Conservation (phyloP, 805 yeast species). For the Saccharomycopsis vini region DNA sequence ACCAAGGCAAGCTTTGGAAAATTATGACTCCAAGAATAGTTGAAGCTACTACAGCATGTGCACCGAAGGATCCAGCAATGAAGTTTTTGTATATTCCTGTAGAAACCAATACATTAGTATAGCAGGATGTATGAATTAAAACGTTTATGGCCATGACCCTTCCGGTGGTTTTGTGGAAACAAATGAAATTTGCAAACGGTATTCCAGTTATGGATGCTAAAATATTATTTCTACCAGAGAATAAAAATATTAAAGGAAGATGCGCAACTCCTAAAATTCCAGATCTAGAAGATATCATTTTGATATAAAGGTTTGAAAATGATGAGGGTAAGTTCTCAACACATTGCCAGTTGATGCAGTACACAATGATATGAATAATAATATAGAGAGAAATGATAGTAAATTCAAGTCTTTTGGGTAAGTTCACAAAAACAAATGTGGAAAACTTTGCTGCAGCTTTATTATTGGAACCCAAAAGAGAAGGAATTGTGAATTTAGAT, state of each 20-base stretch:
- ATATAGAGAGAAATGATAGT: constrained; percentile 28
- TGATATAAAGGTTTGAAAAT: background rate
- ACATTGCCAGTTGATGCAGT: constrained; percentile 22
- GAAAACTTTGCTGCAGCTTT: constrained; percentile 19
- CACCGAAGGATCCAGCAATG: background rate
- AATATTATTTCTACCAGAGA: constrained; percentile 69
- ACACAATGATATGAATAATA: constrained; percentile 26
- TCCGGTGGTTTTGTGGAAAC: constrained; percentile 60
- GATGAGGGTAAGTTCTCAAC: background rate
- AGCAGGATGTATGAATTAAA: constrained; percentile 7
- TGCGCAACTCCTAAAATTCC: constrained; percentile 42
- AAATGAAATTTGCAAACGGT: constrained; percentile 48
- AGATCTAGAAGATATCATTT: constrained; percentile 26
- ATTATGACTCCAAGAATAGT: constrained; percentile 35
- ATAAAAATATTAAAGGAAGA: constrained; percentile 50
- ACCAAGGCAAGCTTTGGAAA: constrained; percentile 40
- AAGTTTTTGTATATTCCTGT: no score
- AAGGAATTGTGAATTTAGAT: constrained; percentile 21
- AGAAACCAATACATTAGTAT: no score
- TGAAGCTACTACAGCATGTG: constrained; percentile 30
- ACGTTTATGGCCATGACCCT: constrained; percentile 31
- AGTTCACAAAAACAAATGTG: constrained; percentile 14
- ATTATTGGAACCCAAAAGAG: constrained; percentile 22
- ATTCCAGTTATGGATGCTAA: constrained; percentile 54
- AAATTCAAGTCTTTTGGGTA: constrained; percentile 34